A percentile compares a stretch with the other conserved stretches of the same genome.
Conservation (phyloP, 352 stramenopile species). For the Pythium brassicae region DNA sequence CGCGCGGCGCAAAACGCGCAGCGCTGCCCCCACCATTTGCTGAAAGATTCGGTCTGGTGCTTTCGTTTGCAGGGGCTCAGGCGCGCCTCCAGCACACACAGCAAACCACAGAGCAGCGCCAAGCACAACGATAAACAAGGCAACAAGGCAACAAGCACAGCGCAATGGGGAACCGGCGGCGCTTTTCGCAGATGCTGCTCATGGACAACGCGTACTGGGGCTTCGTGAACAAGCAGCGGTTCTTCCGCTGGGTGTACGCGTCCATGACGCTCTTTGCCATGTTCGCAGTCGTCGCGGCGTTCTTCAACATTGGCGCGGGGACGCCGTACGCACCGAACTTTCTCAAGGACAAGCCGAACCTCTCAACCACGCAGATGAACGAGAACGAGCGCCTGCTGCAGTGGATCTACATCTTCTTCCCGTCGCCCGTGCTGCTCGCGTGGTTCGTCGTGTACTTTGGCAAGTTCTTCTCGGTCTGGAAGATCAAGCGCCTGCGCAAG, state of each 20-base stretch:
- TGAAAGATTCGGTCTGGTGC: no score
- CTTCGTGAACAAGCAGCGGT: conserved; percentile 68
- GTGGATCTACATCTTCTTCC: conserved; percentile 75
- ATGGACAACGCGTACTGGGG: conserved; percentile 77
- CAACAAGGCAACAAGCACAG: not conserved
- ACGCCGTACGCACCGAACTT: conserved; percentile 48
- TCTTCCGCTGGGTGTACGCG: conserved; percentile 72
- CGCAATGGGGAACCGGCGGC: conserved; percentile 59
- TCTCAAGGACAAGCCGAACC: conserved; percentile 32
- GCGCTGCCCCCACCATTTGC: no score
- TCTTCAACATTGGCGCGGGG: conserved; percentile 63
- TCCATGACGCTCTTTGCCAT: conserved; percentile 71
- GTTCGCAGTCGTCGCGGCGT: conserved; percentile 69
- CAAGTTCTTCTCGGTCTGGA: conserved; percentile 75
- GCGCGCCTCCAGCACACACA: no score
- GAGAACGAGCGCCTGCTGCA: conserved; percentile 69
- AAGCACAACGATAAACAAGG: not conserved
- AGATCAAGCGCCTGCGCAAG: conserved; percentile 74
- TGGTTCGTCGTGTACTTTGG: conserved; percentile 81
- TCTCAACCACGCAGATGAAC: conserved; percentile 54
- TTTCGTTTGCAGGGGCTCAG: no score
- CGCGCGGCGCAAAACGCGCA: no score
- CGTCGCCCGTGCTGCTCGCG: conserved; percentile 53
- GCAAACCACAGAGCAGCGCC: not conserved
- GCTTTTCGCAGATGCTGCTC: conserved; percentile 61